Percentiles rank a stretch among this genome's conserved stretches.
phyloP scores from a whole-genome alignment of 257 asterid genomes.

The Solanum corneliomulleri region DNA sequence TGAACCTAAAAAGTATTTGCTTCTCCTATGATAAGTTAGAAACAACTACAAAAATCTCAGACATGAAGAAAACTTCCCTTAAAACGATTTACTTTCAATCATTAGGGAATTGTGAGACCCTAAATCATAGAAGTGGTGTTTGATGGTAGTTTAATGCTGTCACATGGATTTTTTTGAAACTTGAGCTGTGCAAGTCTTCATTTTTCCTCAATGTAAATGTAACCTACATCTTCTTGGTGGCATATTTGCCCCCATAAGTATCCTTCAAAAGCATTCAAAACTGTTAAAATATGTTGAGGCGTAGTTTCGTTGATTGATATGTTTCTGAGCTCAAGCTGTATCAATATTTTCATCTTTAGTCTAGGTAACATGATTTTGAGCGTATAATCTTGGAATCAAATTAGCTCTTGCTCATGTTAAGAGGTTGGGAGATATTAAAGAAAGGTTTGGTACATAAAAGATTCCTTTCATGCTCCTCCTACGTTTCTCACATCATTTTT shows the following conservation, averaged over 20 bases:
- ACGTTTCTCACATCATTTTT: background rate
- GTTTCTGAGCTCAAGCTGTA: background rate
- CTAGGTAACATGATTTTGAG: background rate
- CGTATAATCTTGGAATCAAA: background rate
- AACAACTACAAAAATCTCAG: background rate
- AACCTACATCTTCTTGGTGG: background rate
- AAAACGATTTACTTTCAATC: background rate
- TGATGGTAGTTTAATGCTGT: background rate
- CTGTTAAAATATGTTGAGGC: background rate
- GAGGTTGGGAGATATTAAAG: background rate
- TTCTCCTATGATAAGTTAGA: background rate
- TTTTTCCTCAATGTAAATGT: background rate
- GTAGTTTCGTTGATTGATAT: background rate
- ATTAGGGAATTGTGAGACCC: background rate
- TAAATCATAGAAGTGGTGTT: background rate
- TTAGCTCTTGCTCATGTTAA: background rate
- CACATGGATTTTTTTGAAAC: background rate
- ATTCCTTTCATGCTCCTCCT: background rate
- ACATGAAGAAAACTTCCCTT: background rate
- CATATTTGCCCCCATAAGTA: background rate
- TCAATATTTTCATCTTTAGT: background rate
- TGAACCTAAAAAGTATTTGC: background rate
- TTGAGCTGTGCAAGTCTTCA: background rate
- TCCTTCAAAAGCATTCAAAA: background rate
- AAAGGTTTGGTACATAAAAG: background rate